These are phyloP conservation scores for Trypanosomatidae sp. DNA, from an alignment of 208 protist species.

Conservation along the genomic window DNA sequence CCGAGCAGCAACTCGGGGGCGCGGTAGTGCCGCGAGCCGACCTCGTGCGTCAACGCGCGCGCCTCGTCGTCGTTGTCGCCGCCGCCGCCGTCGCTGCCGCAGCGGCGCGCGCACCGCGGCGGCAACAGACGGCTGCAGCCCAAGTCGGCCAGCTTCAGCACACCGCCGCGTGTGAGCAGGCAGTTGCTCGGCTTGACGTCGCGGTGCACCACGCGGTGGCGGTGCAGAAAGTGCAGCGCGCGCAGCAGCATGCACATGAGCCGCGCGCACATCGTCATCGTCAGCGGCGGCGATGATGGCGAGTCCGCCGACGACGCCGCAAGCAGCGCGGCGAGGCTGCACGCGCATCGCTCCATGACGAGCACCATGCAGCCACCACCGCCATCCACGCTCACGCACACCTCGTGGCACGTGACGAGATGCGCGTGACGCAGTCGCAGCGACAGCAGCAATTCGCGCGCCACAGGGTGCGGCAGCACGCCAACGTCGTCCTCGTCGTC, in stretches of 20 bases:
- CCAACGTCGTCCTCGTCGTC: conserved; percentile 15
- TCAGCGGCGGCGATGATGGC: conserved; percentile 10
- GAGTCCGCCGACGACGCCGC: conserved; percentile 8
- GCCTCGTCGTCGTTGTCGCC: conserved; percentile 22
- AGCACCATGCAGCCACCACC: conserved; percentile 41
- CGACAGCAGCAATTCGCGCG: conserved; percentile 53
- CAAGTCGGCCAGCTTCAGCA: conserved; percentile 95
- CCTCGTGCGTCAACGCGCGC: conserved; percentile 90
- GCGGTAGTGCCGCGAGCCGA: conserved; percentile 98
- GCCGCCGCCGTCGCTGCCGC: conserved; percentile 41
- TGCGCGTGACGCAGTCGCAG: conserved; percentile 29
- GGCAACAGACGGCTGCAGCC: conserved; percentile 34
- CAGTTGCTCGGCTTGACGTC: conserved; percentile 86
- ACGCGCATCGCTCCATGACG: conserved; percentile 69
- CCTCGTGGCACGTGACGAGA: conserved; percentile 48
- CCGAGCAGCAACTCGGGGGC: conserved; percentile 97
- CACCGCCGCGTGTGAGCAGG: conserved; percentile 34
- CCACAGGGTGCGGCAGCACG: conserved; percentile 71
- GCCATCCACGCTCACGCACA: too few species aligned
- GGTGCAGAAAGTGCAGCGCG: conserved; percentile 50
- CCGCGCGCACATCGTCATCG: conserved; percentile 5
- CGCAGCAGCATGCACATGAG: conserved; percentile 53
- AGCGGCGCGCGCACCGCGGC: conserved; percentile 22
- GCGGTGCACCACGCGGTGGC: conserved; percentile 51
- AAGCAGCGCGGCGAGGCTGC: conserved; percentile 33